Base-by-base conservation (phyloP, 176 grass and related monocot genomes). In the Zea luxurians region DNA sequence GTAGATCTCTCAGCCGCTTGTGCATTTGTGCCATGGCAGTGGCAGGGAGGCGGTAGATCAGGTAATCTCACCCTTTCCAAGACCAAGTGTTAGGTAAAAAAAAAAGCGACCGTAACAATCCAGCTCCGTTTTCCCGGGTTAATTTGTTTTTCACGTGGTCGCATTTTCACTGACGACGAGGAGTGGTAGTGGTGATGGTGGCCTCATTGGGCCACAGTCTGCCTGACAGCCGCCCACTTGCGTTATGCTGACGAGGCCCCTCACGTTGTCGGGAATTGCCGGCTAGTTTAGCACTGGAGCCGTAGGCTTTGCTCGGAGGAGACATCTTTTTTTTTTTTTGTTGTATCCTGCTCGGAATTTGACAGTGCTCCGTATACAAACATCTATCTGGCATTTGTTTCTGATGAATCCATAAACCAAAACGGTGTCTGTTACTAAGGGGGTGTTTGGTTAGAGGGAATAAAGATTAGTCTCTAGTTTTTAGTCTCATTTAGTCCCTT, bases 41-140 rank as follows among this genome's bases (percentile, higher is more conserved):
- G 18, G 54, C 53, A 44, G 42, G 74, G 4, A 45, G 15, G 40
- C 46, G 61, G 61, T 66, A 78, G 61, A 78, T 78, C 36, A 37
- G 34, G 6, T 48, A 35, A 62, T 46, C 21, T 37, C 1, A 42
- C 62, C 61, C 36, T 67, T 73, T 78, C 54, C 76, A 78, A 10
- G 63, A 48, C 76, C 62, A 16, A 2, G 46, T 66, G 27, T 27
- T 27, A 27, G 27, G 27, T 27, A 27, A 27, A 27, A 27, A 49
- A 49, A 65, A 65, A 48, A 48, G 4, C 44, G 1, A 8, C 45
- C 0, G 76, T 78, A 67, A 66, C 50, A 66, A 41, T 18, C 49
- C 16, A 20, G 69, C 3, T 37, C 21, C 27, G 3, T 42, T 17
- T n/a, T 9, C 7, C 38, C 9, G 70, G 15, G 7, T n/a, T 17